A percentile compares a stretch with the other conserved stretches of the same genome.
phyloP scores from a whole-genome alignment of 345 rosid genomes.

The Gossypium mustelinum region DNA sequence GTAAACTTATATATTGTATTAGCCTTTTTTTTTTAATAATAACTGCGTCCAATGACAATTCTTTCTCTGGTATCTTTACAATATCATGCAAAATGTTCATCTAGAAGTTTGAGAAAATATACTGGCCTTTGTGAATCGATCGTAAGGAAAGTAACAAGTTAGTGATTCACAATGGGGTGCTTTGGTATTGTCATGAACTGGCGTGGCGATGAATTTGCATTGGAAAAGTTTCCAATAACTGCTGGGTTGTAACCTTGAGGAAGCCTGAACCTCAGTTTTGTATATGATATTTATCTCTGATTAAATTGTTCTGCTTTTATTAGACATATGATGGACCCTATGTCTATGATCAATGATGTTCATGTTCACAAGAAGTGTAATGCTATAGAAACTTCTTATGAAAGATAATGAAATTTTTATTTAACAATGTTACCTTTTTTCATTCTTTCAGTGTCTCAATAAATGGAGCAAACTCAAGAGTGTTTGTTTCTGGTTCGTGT shows the following conservation, averaged over 20 bases:
- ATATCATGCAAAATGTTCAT: conserved; percentile 1
- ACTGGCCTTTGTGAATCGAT: background rate
- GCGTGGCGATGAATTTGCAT: background rate
- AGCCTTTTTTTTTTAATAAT: background rate
- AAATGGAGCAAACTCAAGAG: conserved; percentile 60
- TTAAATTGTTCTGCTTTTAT: background rate
- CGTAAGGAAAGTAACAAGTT: background rate
- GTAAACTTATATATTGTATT: conserved; percentile 3
- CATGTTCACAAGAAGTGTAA: background rate
- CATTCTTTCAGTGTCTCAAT: conserved; percentile 67
- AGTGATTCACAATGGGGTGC: background rate
- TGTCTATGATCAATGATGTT: background rate
- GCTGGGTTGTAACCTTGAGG: background rate
- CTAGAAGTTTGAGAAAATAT: background rate
- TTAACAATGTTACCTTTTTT: conserved; percentile 11
- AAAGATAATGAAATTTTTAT: background rate
- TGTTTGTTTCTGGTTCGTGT: conserved; percentile 93
- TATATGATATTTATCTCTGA: background rate
- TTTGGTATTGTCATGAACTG: background rate
- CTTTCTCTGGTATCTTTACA: background rate
- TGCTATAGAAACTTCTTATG: conserved; percentile 5
- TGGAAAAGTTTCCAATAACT: background rate
- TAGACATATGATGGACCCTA: background rate
- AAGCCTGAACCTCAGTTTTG: background rate
- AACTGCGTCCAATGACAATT: background rate